Base-by-base conservation (phyloP, 768 basidiomycete species). In the Mycena maculata region DNA sequence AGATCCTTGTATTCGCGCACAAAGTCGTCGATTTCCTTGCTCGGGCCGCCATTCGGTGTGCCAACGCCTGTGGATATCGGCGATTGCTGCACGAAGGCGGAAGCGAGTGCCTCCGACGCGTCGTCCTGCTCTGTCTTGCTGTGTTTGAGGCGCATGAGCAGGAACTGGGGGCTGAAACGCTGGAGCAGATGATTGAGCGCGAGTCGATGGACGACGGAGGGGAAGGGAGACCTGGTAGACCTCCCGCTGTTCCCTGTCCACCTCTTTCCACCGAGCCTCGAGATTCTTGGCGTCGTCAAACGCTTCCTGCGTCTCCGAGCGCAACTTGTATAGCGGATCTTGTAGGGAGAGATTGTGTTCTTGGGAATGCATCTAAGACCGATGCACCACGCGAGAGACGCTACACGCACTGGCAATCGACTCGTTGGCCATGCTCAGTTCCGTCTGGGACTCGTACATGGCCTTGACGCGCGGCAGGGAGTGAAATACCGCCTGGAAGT, bases 121-220 rank as follows among this genome's bases (percentile, higher is more conserved):
- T 96, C 95, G 70, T 99, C 97, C 78, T 96, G 96, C 23, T 92
- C 91, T 0, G 92, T 95, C 20, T 92, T 91, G 33, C 95, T 92
- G 75, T 98, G 96, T 47, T 90, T 87, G 15, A 97, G 85, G 3
- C 96, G 90, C 81, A 96, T 87, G 50, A 94, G 87, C 31, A 98
- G 89, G 74, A 98, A 97, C 72, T 94, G 92, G 0, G 94, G 91
- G 3, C 89, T 88, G 73, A 93, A 92, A 50, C 93, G 88, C 96
- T 98, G 65, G 22, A 41, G n/a, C 16, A 42, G 22, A 28, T n/a
- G 22, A 54, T n/a, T 56, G 31, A 25, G 28, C 10, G 47, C 2
- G 44, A 58, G 44, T 33, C 64, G 39, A 23, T 20, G 33, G 33
- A 38, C 23, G 16, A 22, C 23, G 4, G 45, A 45, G 7, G 7